A percentile compares a stretch with the other conserved stretches of the same genome.
These are phyloP conservation scores for Prunus armeniaca DNA, from an alignment of 306 rosid species.

Conservation along the genomic window DNA sequence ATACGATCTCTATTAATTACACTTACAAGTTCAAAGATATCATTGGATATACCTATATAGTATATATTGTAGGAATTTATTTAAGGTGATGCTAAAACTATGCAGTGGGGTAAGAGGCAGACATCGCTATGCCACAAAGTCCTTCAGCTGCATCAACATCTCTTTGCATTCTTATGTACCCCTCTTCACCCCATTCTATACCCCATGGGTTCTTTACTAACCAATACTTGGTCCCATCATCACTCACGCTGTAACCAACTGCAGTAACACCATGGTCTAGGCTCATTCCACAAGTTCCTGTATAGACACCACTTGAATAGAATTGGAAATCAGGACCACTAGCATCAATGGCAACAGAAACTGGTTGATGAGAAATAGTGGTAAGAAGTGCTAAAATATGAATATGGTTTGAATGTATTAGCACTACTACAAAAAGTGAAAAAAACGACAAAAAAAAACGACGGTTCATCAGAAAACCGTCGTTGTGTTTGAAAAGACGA, in stretches of 20 bases:
- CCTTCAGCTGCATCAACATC: neutral
- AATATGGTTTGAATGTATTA: too few species aligned
- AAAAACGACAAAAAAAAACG: too few species aligned
- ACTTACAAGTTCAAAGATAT: too few species aligned
- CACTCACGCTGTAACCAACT: neutral
- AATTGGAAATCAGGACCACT: conserved; percentile 18
- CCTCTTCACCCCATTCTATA: neutral
- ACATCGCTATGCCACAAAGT: neutral
- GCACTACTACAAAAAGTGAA: too few species aligned
- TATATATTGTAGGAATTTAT: too few species aligned
- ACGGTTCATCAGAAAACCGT: too few species aligned
- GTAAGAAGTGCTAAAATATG: conserved; percentile 4
- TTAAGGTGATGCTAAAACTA: too few species aligned
- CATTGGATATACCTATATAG: too few species aligned
- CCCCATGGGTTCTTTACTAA: neutral
- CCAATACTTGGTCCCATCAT: neutral
- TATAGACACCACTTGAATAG: conserved; percentile 37
- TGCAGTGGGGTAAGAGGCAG: neutral
- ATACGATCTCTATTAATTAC: too few species aligned
- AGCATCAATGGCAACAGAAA: conserved; percentile 41
- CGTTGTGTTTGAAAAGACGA: too few species aligned
- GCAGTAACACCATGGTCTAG: conserved; percentile 43
- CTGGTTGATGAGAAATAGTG: conserved; percentile 28
- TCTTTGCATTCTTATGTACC: neutral
- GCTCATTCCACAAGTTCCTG: conserved; percentile 29